Evolutionary conservation across 2,329 filamentous ascomycete species (phyloP).

Genomic region (Septoria linicola): DNA sequence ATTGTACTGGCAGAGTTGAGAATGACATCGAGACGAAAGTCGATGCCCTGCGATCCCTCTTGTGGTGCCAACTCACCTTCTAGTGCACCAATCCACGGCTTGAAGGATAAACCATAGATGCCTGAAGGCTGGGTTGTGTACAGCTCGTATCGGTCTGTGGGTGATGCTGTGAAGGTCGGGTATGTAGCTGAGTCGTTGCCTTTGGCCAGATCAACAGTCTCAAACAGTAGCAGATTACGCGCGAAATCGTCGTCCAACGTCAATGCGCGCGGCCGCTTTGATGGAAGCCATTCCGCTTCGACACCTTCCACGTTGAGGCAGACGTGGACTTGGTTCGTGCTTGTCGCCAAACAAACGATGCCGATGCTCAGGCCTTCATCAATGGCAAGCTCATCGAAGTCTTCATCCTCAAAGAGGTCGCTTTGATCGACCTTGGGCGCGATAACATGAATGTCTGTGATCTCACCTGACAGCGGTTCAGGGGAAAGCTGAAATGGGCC

Average conservation of each 20-base stretch:
- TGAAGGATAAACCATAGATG: conserved; percentile 56
- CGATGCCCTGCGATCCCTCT: conserved; percentile 49
- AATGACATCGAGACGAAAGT: conserved; percentile 57
- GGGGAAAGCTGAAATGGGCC: conserved; percentile 59
- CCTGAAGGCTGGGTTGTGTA: conserved; percentile 57
- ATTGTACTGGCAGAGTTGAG: conserved; percentile 52
- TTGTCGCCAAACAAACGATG: conserved; percentile 58
- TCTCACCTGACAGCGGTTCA: conserved; percentile 54
- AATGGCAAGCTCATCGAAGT: conserved; percentile 35
- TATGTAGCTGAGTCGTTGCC: conserved; percentile 37
- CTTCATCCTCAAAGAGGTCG: conserved; percentile 53
- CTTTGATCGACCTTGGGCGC: conserved; percentile 54
- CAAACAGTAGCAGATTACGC: conserved; percentile 40
- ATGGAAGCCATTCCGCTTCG: conserved; percentile 62
- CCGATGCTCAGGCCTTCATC: conserved; percentile 56
- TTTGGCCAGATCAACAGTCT: conserved; percentile 41
- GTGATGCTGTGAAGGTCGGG: conserved; percentile 58
- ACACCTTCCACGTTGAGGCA: conserved; percentile 63
- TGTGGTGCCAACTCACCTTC: conserved; percentile 52
- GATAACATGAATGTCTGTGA: conserved; percentile 61
- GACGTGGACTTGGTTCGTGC: conserved; percentile 56
- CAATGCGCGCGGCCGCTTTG: conserved; percentile 32
- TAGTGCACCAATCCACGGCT: conserved; percentile 56
- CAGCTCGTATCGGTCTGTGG: conserved; percentile 57
- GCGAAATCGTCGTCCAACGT: conserved; percentile 30